A percentile compares a stretch with the other conserved stretches of the same genome.
Evolutionary conservation across 352 stramenopile genomes (phyloP).

Genomic region (Discostella stelligera): DNA sequence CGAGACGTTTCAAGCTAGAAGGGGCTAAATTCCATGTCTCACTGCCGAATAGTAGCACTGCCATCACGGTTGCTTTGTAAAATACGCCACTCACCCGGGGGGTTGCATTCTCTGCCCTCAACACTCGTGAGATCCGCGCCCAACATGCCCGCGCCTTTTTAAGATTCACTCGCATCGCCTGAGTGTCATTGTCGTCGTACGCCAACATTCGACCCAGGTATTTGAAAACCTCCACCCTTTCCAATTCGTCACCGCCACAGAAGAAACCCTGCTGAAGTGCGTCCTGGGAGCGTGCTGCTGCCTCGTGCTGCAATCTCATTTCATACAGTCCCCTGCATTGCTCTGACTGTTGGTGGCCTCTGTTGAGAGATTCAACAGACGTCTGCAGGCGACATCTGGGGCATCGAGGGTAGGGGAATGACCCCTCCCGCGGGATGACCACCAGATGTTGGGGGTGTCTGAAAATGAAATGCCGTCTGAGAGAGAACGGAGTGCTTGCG

Average conservation of each 20-base stretch:
- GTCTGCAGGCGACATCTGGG: background rate
- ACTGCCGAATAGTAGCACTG: conserved; percentile 24
- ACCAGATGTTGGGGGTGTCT: conserved; percentile 2
- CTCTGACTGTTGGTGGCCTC: background rate
- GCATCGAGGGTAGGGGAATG: background rate
- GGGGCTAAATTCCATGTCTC: conserved; percentile 29
- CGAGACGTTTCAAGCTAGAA: conserved; percentile 5
- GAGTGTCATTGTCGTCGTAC: conserved; percentile 16
- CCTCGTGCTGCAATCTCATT: background rate
- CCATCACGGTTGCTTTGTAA: conserved; percentile 21
- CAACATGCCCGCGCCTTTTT: conserved; percentile 18
- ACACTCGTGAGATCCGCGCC: conserved; percentile 6
- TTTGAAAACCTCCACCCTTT: conserved; percentile 29
- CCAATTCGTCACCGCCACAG: background rate
- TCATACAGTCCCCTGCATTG: background rate
- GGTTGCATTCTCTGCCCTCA: conserved; percentile 7
- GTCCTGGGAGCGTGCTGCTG: background rate
- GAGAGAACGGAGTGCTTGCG: background rate
- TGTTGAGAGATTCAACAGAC: background rate
- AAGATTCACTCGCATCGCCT: conserved; percentile 25
- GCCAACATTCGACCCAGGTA: conserved; percentile 21
- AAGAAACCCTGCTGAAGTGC: background rate
- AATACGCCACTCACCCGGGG: conserved; percentile 15
- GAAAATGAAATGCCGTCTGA: conserved; percentile 1
- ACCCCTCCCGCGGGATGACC: background rate